Evolutionary conservation across 148 eudicot genomes (phyloP).

Genomic region (Vaccinium myrtillus): DNA sequence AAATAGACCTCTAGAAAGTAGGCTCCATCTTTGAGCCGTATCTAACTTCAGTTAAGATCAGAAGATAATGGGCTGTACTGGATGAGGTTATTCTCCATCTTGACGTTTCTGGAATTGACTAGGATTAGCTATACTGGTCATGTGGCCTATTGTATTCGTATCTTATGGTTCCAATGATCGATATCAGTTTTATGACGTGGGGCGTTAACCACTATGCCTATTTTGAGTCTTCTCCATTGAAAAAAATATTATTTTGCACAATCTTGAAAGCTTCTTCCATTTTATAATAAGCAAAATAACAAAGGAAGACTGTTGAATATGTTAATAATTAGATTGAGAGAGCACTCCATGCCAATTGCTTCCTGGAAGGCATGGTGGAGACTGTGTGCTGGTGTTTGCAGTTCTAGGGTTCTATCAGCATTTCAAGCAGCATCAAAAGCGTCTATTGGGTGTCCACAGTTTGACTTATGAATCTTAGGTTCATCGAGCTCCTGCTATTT

Average conservation of each 20-base stretch:
- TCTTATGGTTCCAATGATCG: background rate
- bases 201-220: background rate
- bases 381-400: conserved; percentile 3
- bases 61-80: background rate
- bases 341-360: background rate
- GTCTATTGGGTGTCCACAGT: background rate
- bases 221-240: no score
- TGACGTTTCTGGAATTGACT: background rate
- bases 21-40: background rate
- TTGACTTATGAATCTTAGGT: conserved; percentile 3
- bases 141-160: background rate
- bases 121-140: background rate
- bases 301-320: no score
- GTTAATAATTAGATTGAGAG: background rate
- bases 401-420: background rate
- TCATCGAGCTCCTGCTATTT: background rate
- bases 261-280: no score
- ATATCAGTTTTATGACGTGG: conserved; percentile 1
- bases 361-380: background rate
- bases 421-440: background rate
- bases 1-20: background rate
- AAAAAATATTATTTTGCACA: no score
- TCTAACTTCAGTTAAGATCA: background rate
- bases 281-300: no score
- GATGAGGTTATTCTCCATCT: background rate